Evolutionary conservation across 106 monocot genomes (phyloP).

Genomic region (Dioscorea dumetorum): DNA sequence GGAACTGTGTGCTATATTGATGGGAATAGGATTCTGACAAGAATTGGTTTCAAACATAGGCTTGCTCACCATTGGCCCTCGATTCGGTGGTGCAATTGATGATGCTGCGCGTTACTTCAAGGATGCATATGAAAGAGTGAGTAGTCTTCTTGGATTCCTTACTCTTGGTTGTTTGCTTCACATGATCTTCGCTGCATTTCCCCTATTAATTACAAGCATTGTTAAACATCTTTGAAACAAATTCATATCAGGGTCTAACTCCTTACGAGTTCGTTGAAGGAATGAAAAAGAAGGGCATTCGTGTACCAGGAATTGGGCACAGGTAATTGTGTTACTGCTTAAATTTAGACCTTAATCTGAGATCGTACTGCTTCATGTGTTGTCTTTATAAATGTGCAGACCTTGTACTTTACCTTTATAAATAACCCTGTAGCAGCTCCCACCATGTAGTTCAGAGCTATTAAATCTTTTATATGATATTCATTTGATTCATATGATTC

Average conservation of each 20-base stretch:
- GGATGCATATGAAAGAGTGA: conserved; percentile 87
- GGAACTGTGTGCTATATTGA: background rate
- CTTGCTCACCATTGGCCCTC: conserved; percentile 92
- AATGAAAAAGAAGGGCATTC: conserved; percentile 99
- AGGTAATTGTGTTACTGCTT: conserved; percentile 31
- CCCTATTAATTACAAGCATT: no score
- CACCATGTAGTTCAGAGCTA: no score
- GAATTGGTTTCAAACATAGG: conserved; percentile 35
- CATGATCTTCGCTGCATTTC: no score
- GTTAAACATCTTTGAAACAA: no score
- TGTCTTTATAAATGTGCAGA: no score
- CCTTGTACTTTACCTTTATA: no score
- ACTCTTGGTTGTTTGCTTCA: background rate
- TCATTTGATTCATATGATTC: no score
- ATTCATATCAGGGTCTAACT: conserved; percentile 53
- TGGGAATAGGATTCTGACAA: background rate
- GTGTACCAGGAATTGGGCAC: conserved; percentile 97
- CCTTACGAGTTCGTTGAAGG: conserved; percentile 97
- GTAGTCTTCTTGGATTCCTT: background rate
- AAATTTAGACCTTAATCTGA: no score
- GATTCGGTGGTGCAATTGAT: conserved; percentile 99
- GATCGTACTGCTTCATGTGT: no score
- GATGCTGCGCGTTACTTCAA: conserved; percentile 98
- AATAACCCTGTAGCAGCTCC: no score
- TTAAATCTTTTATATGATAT: no score